These are phyloP conservation scores for Aspergillus heteromorphus DNA, from an alignment of 495 filamentous ascomycete species.

Conservation along the genomic window DNA sequence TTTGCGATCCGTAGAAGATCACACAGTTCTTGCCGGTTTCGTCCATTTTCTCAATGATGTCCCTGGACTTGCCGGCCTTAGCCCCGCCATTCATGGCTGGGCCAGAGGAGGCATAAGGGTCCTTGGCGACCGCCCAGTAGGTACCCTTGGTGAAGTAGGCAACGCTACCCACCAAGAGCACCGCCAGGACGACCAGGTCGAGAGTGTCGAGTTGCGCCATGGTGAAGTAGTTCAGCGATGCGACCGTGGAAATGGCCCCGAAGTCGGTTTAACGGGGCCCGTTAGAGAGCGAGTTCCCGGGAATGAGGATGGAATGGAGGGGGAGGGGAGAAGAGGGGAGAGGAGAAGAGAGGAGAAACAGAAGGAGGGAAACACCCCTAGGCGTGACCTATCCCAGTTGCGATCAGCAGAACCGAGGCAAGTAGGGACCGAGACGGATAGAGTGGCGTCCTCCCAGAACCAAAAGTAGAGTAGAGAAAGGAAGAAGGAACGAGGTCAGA, in stretches of 20 bases:
- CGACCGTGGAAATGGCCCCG: not conserved
- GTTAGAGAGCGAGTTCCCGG: not conserved
- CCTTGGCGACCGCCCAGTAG: conserved; percentile 77
- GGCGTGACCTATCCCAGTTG: not conserved
- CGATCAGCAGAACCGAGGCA: not conserved
- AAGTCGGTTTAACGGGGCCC: not conserved
- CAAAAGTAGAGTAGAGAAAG: conserved; percentile 3
- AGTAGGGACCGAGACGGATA: not conserved
- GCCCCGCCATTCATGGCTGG: conserved; percentile 59
- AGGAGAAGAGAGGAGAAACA: conserved; percentile 3
- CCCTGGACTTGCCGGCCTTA: conserved; percentile 82
- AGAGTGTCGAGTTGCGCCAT: conserved; percentile 97
- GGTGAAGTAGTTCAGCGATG: conserved; percentile 13
- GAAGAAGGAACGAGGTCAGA: conserved; percentile 11
- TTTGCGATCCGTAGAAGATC: conserved; percentile 97
- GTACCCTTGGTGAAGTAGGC: conserved; percentile 98
- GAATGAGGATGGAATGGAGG: conserved; percentile 8
- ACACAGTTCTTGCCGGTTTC: conserved; percentile 95
- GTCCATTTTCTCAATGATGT: conserved; percentile 94
- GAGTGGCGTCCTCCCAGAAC: not conserved
- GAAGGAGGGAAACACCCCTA: not conserved
- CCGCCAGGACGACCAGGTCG: conserved; percentile 84
- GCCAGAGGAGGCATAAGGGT: conserved; percentile 75
- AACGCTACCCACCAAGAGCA: conserved; percentile 76
- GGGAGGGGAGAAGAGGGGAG: conserved; percentile 3